A percentile compares a stretch with the other conserved stretches of the same genome.
These are phyloP conservation scores for Meyerozyma athensensis DNA, from an alignment of 1,139 yeast genomes.

Conservation along the genomic window DNA sequence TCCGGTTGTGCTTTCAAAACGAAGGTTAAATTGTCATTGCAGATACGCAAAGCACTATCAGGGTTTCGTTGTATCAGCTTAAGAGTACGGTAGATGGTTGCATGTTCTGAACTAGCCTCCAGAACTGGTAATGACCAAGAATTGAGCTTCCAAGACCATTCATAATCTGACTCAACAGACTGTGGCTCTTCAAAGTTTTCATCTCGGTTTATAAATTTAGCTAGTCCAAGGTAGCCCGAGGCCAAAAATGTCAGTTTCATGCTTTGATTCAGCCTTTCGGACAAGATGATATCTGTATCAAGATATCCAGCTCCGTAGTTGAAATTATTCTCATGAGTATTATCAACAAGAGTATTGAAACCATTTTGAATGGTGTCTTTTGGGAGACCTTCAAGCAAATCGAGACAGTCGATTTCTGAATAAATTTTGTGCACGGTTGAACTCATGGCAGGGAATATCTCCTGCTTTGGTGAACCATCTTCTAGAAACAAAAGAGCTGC, in stretches of 20 bases:
- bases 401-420: not conserved
- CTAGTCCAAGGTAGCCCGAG: not conserved
- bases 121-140: conserved; percentile 64
- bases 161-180: conserved; percentile 10
- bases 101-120: conserved; percentile 29
- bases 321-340: not conserved
- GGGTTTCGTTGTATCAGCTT: conserved; percentile 37
- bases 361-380: not conserved
- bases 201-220: conserved; percentile 3
- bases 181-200: conserved; percentile 1
- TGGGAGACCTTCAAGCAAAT: not conserved
- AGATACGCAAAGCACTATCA: conserved; percentile 9
- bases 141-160: conserved; percentile 68
- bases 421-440: not conserved
- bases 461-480: not conserved
- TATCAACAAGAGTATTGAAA: not conserved
- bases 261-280: not conserved
- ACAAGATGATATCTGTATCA: not conserved
- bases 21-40: conserved; percentile 18
- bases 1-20: conserved; percentile 15
- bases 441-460: too few species aligned
- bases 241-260: not conserved
- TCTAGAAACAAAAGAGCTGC: not conserved
- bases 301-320: not conserved
- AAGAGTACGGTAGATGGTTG: conserved; percentile 43